Conservation (phyloP, 1,284 basidiomycete species). For the Ceratobasidium sp. region DNA sequence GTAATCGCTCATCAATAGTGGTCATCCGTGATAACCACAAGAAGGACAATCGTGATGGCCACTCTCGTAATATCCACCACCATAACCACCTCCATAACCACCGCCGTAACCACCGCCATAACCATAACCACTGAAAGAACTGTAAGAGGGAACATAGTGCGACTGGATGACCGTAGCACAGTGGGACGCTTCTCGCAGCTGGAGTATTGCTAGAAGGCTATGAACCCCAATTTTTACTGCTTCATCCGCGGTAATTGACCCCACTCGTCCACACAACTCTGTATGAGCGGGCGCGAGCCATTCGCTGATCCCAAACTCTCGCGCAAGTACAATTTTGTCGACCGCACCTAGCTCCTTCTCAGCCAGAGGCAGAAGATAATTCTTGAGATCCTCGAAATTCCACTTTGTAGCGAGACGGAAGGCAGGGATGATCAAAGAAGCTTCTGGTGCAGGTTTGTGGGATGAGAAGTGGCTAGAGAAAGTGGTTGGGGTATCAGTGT, state of each 20-base stretch:
- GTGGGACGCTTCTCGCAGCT: slow-evolving; percentile 36
- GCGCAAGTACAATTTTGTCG: slow-evolving; percentile 57
- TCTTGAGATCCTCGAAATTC: slow-evolving; percentile 13
- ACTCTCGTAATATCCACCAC: too few relatives aligned
- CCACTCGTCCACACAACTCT: slow-evolving; percentile 55
- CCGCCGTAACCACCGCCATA: too few relatives aligned
- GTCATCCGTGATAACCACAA: too few relatives aligned
- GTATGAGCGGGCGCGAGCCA: too few relatives aligned
- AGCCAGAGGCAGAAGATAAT: slow-evolving; percentile 4
- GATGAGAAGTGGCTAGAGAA: background rate
- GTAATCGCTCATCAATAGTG: too few relatives aligned
- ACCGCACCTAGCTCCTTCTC: slow-evolving; percentile 52
- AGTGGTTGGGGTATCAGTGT: too few relatives aligned
- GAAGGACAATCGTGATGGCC: too few relatives aligned
- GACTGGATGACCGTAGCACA: too few relatives aligned
- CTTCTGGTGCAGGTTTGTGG: background rate
- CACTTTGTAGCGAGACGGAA: slow-evolving; percentile 27
- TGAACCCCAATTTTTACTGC: slow-evolving; percentile 55
- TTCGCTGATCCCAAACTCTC: too few relatives aligned
- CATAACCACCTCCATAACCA: too few relatives aligned
- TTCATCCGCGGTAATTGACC: slow-evolving; percentile 56
- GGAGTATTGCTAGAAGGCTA: slow-evolving; percentile 18
- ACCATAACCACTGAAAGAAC: too few relatives aligned
- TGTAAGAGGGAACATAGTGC: too few relatives aligned
- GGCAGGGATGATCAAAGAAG: background rate